These are phyloP conservation scores for Paraurostyla sp. DNA, from an alignment of 73 alveolate genomes.

Conservation along the genomic window DNA sequence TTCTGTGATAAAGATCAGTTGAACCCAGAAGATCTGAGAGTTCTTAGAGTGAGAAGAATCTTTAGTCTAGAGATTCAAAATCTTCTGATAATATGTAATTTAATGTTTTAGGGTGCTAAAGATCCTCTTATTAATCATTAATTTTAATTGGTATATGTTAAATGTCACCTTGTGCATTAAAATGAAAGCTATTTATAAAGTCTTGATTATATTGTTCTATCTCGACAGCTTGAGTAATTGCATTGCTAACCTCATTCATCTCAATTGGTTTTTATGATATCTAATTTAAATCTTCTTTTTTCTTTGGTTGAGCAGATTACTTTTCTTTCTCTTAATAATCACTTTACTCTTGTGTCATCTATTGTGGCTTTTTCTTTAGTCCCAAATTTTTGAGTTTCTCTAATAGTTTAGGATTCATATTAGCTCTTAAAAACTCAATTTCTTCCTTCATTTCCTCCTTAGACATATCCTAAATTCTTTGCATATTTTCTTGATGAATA, in stretches of 20 bases:
- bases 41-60: slow-evolving; percentile 19
- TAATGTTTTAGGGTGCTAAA: neutral
- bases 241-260: neutral
- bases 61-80: slow-evolving; percentile 18
- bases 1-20: slow-evolving; percentile 34
- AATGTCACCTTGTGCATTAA: slow-evolving; percentile 9
- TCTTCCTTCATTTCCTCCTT: slow-evolving; percentile 31
- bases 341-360: neutral
- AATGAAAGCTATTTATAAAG: neutral
- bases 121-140: neutral
- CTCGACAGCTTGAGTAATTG: neutral
- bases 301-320: neutral
- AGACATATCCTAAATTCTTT: slow-evolving; percentile 5
- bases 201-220: neutral
- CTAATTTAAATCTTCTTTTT: too few relatives aligned
- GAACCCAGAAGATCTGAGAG: slow-evolving; percentile 28
- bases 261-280: slow-evolving; percentile 34
- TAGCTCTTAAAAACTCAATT: neutral
- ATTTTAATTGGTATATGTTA: too few relatives aligned
- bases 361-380: neutral
- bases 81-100: slow-evolving; percentile 20
- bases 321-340: neutral
- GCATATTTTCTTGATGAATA: slow-evolving; percentile 22
- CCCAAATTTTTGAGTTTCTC: slow-evolving; percentile 25
- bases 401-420: slow-evolving; percentile 12